These are phyloP conservation scores for Nothophoma quercina DNA, from an alignment of 2,329 filamentous ascomycete genomes.

Conservation along the genomic window DNA sequence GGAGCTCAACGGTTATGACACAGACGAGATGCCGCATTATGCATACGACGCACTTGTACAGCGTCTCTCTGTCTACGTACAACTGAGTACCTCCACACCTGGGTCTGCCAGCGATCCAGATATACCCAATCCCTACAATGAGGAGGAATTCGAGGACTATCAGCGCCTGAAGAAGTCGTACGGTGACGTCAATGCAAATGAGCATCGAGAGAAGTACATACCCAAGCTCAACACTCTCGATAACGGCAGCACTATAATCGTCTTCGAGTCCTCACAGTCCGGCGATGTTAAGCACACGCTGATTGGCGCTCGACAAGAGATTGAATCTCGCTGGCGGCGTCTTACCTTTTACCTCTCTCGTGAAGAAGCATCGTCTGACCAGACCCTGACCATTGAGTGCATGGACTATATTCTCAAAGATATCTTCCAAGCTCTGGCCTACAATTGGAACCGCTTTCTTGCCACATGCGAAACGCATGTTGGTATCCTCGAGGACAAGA, in stretches of 20 bases:
- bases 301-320: conserved; percentile 58
- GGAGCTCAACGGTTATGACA: conserved; percentile 60
- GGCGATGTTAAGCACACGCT: conserved; percentile 58
- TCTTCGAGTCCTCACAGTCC: conserved; percentile 61
- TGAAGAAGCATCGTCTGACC: conserved; percentile 37
- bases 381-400: conserved; percentile 55
- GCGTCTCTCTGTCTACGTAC: conserved; percentile 59
- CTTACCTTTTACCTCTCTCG: conserved; percentile 59
- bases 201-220: conserved; percentile 47
- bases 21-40: conserved; percentile 53
- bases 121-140: conserved; percentile 56
- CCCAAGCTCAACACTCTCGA: conserved; percentile 56
- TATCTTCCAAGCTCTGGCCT: conserved; percentile 57
- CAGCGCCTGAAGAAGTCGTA: conserved; percentile 41
- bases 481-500: conserved; percentile 53
- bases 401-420: conserved; percentile 60
- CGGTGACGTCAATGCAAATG: conserved; percentile 37
- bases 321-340: conserved; percentile 62
- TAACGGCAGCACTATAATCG: conserved; percentile 59
- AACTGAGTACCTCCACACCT: conserved; percentile 54
- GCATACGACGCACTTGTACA: conserved; percentile 61
- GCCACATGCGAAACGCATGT: conserved; percentile 58
- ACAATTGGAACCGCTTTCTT: conserved; percentile 57
- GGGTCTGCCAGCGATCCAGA: conserved; percentile 51
- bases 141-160: conserved; percentile 46